A percentile compares a stretch with the other conserved stretches of the same genome.
Evolutionary conservation across 2,329 filamentous ascomycete genomes (phyloP).

Genomic region (Xylariaceae sp.): DNA sequence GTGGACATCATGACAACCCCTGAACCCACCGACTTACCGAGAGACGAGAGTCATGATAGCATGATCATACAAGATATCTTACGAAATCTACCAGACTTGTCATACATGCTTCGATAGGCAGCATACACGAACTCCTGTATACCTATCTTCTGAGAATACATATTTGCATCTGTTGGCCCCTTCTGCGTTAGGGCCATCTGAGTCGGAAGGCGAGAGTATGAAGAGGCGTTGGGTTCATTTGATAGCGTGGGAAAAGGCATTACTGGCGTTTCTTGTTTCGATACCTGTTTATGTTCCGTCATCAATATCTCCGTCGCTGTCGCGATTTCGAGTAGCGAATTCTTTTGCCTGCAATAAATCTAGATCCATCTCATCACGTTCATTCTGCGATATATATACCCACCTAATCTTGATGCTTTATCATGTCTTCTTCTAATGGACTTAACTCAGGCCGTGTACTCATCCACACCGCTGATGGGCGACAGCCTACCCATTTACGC

Average conservation of each 20-base stretch:
- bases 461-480: not conserved
- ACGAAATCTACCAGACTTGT: slow-evolving; percentile 39
- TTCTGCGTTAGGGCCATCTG: not conserved
- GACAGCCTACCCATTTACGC: not conserved
- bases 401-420: not conserved
- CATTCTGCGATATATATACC: not conserved
- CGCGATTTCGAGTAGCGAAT: not conserved
- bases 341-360: not conserved
- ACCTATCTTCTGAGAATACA: slow-evolving; percentile 2
- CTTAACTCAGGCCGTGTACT: not conserved
- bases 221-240: slow-evolving; percentile 15
- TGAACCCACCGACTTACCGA: slow-evolving; percentile 16
- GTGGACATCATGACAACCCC: slow-evolving; percentile 12
- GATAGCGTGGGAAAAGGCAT: slow-evolving; percentile 21
- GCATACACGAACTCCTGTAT: not conserved
- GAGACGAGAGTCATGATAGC: slow-evolving; percentile 26
- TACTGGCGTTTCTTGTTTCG: slow-evolving; percentile 18
- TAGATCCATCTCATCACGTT: not conserved
- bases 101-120: slow-evolving; percentile 41
- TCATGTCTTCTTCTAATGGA: not conserved
- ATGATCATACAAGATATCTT: slow-evolving; percentile 34
- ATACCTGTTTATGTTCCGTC: not conserved
- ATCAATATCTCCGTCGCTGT: not conserved
- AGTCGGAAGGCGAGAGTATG: not conserved
- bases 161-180: not conserved